Evolutionary conservation across 768 basidiomycete genomes (phyloP).

Genomic region (Mycena venus): DNA sequence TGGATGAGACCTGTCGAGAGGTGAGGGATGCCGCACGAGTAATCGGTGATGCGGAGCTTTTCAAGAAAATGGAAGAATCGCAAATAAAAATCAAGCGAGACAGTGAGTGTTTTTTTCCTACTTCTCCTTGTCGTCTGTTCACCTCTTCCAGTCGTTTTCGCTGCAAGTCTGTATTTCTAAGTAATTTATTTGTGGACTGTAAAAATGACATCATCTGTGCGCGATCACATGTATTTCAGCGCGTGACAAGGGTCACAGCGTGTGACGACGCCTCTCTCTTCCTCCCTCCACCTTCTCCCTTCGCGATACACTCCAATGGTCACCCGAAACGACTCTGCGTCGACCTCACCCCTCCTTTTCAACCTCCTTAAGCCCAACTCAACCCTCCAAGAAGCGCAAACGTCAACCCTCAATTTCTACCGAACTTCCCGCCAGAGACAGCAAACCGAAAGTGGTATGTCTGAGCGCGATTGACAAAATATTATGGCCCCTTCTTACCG

Average conservation of each 20-base stretch:
- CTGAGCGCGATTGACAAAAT: too few species aligned
- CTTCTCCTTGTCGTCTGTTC: not conserved
- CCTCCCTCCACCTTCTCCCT: not conserved
- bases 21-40: constrained; percentile 97
- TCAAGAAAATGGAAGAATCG: constrained; percentile 98
- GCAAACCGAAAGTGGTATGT: constrained; percentile 13
- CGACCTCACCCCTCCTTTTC: constrained; percentile 7
- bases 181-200: not conserved
- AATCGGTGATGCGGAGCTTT: constrained; percentile 94
- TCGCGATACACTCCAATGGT: constrained; percentile 24
- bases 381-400: constrained; percentile 14
- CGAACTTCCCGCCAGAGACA: constrained; percentile 8
- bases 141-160: constrained; percentile 25
- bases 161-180: constrained; percentile 35
- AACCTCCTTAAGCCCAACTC: not conserved
- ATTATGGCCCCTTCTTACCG: not conserved
- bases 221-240: constrained; percentile 1
- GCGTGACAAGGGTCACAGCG: not conserved
- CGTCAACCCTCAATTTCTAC: constrained; percentile 15
- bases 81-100: constrained; percentile 96
- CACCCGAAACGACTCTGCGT: constrained; percentile 9
- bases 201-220: not conserved
- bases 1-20: constrained; percentile 98
- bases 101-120: constrained; percentile 70
- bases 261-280: not conserved